phyloP scores from a whole-genome alignment of 306 rosid genomes.

The Gleditsia sinensis region DNA sequence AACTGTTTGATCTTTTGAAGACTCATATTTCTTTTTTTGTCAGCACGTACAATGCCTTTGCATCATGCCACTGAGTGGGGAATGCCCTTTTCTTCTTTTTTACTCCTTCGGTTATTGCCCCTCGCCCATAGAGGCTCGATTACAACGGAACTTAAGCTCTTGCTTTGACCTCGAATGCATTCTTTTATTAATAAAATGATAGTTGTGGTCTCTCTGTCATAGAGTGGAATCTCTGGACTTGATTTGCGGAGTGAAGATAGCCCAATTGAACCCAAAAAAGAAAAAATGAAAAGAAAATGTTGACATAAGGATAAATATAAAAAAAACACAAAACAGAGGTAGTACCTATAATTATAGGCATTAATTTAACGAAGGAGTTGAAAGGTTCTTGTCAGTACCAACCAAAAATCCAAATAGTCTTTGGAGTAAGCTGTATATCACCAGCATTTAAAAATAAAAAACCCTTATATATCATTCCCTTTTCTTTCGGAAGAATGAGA shows the following conservation, averaged over 20 bases:
- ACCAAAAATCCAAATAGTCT: not conserved
- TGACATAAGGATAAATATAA: not conserved
- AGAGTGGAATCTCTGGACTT: constrained; percentile 4
- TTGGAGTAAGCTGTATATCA: not conserved
- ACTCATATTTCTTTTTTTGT: too few relatives aligned
- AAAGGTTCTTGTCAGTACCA: not conserved
- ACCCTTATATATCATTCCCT: too few relatives aligned
- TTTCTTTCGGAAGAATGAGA: too few relatives aligned
- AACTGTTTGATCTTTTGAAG: too few relatives aligned
- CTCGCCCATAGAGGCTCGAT: too few relatives aligned
- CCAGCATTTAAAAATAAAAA: too few relatives aligned
- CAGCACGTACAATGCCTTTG: too few relatives aligned
- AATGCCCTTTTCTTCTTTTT: too few relatives aligned
- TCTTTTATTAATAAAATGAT: constrained; percentile 7
- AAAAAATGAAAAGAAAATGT: not conserved
- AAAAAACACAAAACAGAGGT: not conserved
- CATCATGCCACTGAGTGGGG: too few relatives aligned
- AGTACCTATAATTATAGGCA: not conserved
- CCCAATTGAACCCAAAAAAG: not conserved
- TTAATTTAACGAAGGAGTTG: not conserved
- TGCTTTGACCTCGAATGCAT: not conserved
- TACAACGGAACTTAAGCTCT: too few relatives aligned
- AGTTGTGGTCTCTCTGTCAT: constrained; percentile 29
- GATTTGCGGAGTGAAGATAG: constrained; percentile 35
- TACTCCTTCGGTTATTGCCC: too few relatives aligned